Evolutionary conservation across 2,329 filamentous ascomycete genomes (phyloP).

Genomic region (Botryosphaeria dothidea): DNA sequence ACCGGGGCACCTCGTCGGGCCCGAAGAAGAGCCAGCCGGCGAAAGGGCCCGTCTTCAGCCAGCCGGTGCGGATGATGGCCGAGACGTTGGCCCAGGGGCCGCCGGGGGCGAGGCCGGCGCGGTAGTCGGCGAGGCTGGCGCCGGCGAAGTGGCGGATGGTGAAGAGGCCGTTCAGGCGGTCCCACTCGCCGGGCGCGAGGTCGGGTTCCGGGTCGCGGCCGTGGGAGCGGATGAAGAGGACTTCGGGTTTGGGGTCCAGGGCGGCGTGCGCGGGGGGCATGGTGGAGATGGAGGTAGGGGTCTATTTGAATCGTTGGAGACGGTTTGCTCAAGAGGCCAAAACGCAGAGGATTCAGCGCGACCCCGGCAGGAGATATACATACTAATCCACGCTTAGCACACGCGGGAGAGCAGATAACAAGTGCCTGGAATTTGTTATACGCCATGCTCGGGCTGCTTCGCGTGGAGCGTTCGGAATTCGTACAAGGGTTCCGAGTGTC

Average conservation of each 20-base stretch:
- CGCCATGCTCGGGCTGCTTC: too few relatives aligned
- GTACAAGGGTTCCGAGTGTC: too few relatives aligned
- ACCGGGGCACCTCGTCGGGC: not conserved
- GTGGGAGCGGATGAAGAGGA: conserved; percentile 6
- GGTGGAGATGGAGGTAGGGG: not conserved
- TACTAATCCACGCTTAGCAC: too few relatives aligned
- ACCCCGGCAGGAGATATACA: too few relatives aligned
- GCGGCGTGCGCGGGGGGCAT: not conserved
- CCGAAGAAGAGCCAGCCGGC: not conserved
- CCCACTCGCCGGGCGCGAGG: not conserved
- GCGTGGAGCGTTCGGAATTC: too few relatives aligned
- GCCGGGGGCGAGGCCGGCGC: not conserved
- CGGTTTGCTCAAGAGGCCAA: too few relatives aligned
- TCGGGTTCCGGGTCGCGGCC: not conserved
- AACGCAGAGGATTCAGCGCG: too few relatives aligned
- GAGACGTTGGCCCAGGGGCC: not conserved
- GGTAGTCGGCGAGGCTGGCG: not conserved
- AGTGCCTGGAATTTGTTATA: too few relatives aligned
- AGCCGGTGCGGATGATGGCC: conserved; percentile 11
- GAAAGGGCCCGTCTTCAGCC: not conserved
- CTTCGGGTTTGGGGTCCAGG: not conserved
- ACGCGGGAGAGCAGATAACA: too few relatives aligned
- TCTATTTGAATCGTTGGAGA: too few relatives aligned
- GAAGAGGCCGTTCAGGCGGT: not conserved
- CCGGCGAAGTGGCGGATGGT: not conserved